Evolutionary conservation across 2,329 filamentous ascomycete species (phyloP).

Genomic region (Botrytis pseudocinerea): DNA sequence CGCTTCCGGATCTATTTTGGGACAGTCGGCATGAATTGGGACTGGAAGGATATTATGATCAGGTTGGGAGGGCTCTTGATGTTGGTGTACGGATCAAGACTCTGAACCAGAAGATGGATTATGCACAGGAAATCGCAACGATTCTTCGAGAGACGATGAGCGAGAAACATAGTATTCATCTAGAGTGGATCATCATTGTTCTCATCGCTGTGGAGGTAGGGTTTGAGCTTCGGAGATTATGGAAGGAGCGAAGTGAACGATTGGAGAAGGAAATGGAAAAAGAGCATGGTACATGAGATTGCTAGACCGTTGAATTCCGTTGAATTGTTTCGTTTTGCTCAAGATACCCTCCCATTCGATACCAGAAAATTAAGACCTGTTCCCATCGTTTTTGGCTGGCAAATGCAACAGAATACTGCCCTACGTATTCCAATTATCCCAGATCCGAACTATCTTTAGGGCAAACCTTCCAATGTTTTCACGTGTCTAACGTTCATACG

Average conservation of each 20-base stretch:
- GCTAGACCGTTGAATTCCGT: neutral
- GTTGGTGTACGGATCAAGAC: slow-evolving; percentile 88
- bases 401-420: neutral
- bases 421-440: neutral
- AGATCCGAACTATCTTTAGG: neutral
- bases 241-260: slow-evolving; percentile 35
- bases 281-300: neutral
- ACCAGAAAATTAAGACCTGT: neutral
- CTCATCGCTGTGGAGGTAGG: slow-evolving; percentile 90
- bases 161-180: slow-evolving; percentile 81
- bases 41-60: slow-evolving; percentile 91
- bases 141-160: slow-evolving; percentile 85
- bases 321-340: neutral
- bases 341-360: slow-evolving; percentile 7
- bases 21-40: slow-evolving; percentile 85
- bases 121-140: slow-evolving; percentile 90
- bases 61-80: slow-evolving; percentile 85
- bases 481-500: neutral
- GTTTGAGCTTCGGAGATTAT: slow-evolving; percentile 71
- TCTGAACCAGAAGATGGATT: slow-evolving; percentile 96
- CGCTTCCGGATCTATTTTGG: slow-evolving; percentile 95
- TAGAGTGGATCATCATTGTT: slow-evolving; percentile 95
- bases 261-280: slow-evolving; percentile 7
- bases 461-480: neutral
- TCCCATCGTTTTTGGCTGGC: neutral